These are phyloP conservation scores for Rosa rugosa DNA, from an alignment of 306 rosid species.

Conservation along the genomic window DNA sequence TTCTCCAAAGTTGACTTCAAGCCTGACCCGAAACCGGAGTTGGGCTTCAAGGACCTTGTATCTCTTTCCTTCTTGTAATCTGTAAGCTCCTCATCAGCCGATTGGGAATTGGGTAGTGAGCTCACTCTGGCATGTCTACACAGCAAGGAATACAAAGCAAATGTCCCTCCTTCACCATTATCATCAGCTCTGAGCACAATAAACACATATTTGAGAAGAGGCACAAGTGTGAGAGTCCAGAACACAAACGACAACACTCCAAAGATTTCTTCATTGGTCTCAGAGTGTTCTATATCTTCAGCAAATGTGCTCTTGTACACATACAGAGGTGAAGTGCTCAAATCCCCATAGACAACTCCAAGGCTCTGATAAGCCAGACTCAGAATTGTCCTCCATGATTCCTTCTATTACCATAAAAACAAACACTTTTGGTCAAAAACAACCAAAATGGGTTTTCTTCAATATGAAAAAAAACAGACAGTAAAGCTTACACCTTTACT, in stretches of 20 bases:
- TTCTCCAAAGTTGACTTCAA: slow-evolving; percentile 63
- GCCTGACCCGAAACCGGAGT: slow-evolving; percentile 41
- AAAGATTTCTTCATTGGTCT: slow-evolving; percentile 70
- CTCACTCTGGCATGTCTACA: slow-evolving; percentile 82
- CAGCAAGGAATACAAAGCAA: slow-evolving; percentile 83
- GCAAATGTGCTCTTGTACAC: slow-evolving; percentile 80
- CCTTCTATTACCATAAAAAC: slow-evolving; percentile 42
- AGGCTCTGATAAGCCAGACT: slow-evolving; percentile 91
- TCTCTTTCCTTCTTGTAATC: slow-evolving; percentile 58
- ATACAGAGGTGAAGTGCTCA: slow-evolving; percentile 89
- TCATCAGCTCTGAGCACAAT: slow-evolving; percentile 87
- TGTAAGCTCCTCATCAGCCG: slow-evolving; percentile 66
- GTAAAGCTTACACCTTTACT: neutral
- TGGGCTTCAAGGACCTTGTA: slow-evolving; percentile 14
- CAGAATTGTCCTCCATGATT: slow-evolving; percentile 78
- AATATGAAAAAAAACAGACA: neutral
- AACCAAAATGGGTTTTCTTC: slow-evolving; percentile 15
- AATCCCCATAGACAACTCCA: slow-evolving; percentile 96
- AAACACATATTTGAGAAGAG: slow-evolving; percentile 80
- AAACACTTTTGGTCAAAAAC: slow-evolving; percentile 23
- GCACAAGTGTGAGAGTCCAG: slow-evolving; percentile 86
- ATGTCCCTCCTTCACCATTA: slow-evolving; percentile 98
- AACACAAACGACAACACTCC: slow-evolving; percentile 89
- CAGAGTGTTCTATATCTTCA: slow-evolving; percentile 57
- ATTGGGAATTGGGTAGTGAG: slow-evolving; percentile 69